Percentiles rank a stretch among this genome's conserved stretches.
Conservation (phyloP, 1,284 basidiomycete genomes). For the Earliella scabrosa region DNA sequence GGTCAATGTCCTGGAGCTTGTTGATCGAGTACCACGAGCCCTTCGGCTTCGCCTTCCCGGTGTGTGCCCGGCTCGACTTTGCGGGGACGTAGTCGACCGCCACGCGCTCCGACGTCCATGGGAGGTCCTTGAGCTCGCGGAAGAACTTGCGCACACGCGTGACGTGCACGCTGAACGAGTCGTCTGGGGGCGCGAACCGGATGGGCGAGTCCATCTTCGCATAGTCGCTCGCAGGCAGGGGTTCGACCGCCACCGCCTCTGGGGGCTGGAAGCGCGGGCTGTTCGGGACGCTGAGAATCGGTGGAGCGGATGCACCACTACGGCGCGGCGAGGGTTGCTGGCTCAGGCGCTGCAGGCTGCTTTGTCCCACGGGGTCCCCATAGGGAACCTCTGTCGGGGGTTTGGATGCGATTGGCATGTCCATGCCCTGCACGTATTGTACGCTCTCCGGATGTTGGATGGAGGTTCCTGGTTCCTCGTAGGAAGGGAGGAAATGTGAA, state of each 20-base stretch:
- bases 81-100: conserved; percentile 35
- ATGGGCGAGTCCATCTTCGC: conserved; percentile 34
- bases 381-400: conserved; percentile 11
- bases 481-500: conserved; percentile 27
- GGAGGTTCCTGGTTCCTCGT: conserved; percentile 27
- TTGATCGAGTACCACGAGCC: conserved; percentile 38
- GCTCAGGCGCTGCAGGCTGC: background rate
- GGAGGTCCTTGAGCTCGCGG: conserved; percentile 34
- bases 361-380: background rate
- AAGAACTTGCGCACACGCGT: conserved; percentile 35
- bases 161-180: conserved; percentile 35
- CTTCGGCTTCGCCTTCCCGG: conserved; percentile 22
- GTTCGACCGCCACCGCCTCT: conserved; percentile 24
- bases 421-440: conserved; percentile 27
- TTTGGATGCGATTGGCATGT: conserved; percentile 23
- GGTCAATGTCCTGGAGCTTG: conserved; percentile 34
- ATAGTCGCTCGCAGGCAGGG: conserved; percentile 36
- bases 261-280: conserved; percentile 22
- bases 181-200: conserved; percentile 25
- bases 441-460: conserved; percentile 24
- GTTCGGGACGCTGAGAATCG: background rate
- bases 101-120: conserved; percentile 36
- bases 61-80: conserved; percentile 30
- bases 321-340: conserved; percentile 7
- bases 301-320: background rate